Evolutionary conservation across 176 grass and related monocot genomes (phyloP), one percentile per base, ranked within the genome.

Genomic region (Ampelocalamus luodianensis): DNA sequence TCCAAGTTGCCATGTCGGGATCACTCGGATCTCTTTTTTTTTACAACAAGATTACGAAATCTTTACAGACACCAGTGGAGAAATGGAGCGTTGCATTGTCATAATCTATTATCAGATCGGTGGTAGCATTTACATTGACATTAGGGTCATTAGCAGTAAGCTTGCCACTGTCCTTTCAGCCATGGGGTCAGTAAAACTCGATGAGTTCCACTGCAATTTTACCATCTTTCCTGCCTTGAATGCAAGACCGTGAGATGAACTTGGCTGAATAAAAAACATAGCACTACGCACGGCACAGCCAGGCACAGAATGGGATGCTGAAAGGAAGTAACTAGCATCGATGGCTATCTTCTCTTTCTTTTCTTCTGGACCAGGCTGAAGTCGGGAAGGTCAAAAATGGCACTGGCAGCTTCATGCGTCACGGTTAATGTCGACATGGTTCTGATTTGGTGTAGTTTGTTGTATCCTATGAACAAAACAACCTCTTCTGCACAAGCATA

Each of bases 401-500:
- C 61, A 51, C 80, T 63, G 76, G 81, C 63, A 40, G 69, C 80
- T 75, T 72, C 51, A 4, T 11, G 50, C 0, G 54, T 55, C 71
- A 56, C 12, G 15, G 88, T 83, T 84, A 80, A 76, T 58, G 63
- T 84, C 43, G 63, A 29, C 63, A 53, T 75, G 46, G 68, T 79
- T 12, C 2, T 16, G 50, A 43, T 24, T 22, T 26, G 71, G 67
- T 74, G 84, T 18, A 24, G 23, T n/a, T 68, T 65, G 56, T 15
- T 65, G 65, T 15, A 49, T 73, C 78, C 87, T 97, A 90, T 87
- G 65, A 87, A 88, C 94, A 97, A 46, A 97, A 94, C 85, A 81
- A 53, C 82, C 94, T 79, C 84, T 87, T 94, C 94, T 97, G 92
- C 79, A 80, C 12, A 59, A 69, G n/a, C 29, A 34, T 23, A 20